phyloP scores from a whole-genome alignment of 2,329 filamentous ascomycete species.

The Apiospora hydei region DNA sequence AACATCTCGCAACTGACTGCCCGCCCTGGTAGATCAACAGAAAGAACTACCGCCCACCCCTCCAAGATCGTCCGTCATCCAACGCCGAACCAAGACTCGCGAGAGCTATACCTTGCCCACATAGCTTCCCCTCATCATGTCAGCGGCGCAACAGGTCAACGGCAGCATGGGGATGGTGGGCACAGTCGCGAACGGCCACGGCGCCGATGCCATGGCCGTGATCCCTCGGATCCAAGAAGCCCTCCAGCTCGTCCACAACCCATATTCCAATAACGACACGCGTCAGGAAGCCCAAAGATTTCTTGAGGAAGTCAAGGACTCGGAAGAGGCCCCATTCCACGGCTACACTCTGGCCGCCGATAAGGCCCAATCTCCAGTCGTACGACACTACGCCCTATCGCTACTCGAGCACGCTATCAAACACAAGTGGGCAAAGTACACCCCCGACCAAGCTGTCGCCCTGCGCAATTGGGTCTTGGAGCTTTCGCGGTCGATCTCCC shows the following conservation, averaged over 20 bases:
- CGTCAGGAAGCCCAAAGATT: constrained; percentile 85
- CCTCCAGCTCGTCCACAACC: constrained; percentile 85
- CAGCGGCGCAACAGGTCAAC: constrained; percentile 17
- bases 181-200: constrained; percentile 45
- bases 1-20: constrained; percentile 13
- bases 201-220: constrained; percentile 50
- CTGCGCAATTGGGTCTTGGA: constrained; percentile 80
- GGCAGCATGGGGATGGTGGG: constrained; percentile 42
- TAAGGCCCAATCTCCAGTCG: constrained; percentile 75
- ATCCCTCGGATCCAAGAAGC: constrained; percentile 80
- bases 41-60: constrained; percentile 34
- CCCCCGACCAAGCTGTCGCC: constrained; percentile 68
- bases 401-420: constrained; percentile 89
- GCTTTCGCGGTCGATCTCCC: constrained; percentile 75
- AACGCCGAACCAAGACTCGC: constrained; percentile 16
- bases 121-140: constrained; percentile 1
- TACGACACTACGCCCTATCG: constrained; percentile 93
- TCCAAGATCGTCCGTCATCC: constrained; percentile 36
- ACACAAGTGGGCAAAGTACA: constrained; percentile 82
- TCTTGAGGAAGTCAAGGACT: constrained; percentile 84
- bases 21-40: constrained; percentile 31
- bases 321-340: constrained; percentile 80
- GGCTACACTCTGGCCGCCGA: constrained; percentile 85
- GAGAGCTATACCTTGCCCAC: constrained; percentile 6
- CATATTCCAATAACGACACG: constrained; percentile 79